Evolutionary conservation across 345 rosid genomes (phyloP).

Genomic region (Cardamine resedifolia): DNA sequence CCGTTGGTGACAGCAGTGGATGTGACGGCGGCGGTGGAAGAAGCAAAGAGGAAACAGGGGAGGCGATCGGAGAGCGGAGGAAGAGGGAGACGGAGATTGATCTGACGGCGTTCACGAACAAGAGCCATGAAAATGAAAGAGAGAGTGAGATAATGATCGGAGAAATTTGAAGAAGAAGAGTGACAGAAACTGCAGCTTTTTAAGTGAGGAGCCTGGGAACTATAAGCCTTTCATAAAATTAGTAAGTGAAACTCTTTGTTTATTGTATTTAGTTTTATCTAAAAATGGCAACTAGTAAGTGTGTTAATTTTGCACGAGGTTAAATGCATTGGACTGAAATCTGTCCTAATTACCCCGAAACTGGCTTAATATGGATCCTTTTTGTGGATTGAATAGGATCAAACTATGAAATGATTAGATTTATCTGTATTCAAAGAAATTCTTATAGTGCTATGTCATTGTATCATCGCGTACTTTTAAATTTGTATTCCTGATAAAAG

Average conservation of each 20-base stretch:
- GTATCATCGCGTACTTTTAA: background rate
- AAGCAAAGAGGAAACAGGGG: constrained; percentile 47
- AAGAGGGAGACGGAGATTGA: constrained; percentile 33
- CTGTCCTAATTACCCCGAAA: background rate
- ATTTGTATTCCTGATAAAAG: background rate
- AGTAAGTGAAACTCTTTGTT: background rate
- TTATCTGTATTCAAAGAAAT: background rate
- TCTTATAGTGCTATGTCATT: background rate
- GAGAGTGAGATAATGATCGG: background rate
- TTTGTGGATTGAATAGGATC: no score
- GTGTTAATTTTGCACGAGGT: constrained; percentile 12
- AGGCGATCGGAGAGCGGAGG: constrained; percentile 52
- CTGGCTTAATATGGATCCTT: no score
- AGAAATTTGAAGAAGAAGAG: background rate
- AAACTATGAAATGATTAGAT: background rate
- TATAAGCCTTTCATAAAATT: background rate
- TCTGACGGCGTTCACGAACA: constrained; percentile 18
- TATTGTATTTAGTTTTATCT: background rate
- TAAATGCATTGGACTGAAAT: background rate
- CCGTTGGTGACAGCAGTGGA: background rate
- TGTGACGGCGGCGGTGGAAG: constrained; percentile 3
- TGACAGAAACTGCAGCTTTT: background rate
- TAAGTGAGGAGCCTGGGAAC: constrained; percentile 18
- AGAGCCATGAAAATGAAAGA: constrained; percentile 1
- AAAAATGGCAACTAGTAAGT: constrained; percentile 1